Percentiles rank a stretch among this genome's conserved stretches.
phyloP scores from a whole-genome alignment of 768 basidiomycete genomes.

The Russula griseocarnosa region DNA sequence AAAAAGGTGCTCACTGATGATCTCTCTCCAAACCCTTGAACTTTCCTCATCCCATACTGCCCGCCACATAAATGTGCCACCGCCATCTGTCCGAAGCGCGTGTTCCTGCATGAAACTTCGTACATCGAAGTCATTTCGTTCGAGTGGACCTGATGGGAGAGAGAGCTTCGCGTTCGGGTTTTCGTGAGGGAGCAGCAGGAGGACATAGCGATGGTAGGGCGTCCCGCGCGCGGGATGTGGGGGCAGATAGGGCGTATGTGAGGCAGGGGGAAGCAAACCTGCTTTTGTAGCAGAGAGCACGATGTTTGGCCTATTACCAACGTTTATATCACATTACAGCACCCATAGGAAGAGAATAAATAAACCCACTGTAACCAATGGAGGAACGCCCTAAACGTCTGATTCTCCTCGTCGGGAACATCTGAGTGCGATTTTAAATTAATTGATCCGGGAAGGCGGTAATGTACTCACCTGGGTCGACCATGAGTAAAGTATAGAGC shows the following conservation, averaged over 20 bases:
- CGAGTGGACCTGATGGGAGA: conserved; percentile 29
- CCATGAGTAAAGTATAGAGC: conserved; percentile 82
- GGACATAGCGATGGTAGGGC: conserved; percentile 83
- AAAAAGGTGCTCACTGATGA: conserved; percentile 55
- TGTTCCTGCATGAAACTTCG: conserved; percentile 57
- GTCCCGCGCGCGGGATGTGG: conserved; percentile 91
- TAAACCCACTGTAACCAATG: conserved; percentile 76
- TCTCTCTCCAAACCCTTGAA: conserved; percentile 57
- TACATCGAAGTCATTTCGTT: conserved; percentile 61
- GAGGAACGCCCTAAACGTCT: conserved; percentile 65
- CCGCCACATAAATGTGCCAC: conserved; percentile 82
- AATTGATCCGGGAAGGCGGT: conserved; percentile 1
- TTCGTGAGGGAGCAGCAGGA: conserved; percentile 71
- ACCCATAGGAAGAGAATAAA: conserved; percentile 15
- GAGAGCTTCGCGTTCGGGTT: conserved; percentile 34
- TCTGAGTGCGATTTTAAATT: conserved; percentile 43
- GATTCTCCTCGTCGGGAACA: conserved; percentile 67
- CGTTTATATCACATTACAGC: conserved; percentile 23
- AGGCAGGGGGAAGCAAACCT: conserved; percentile 40
- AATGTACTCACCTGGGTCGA: conserved; percentile 67
- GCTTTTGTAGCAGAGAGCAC: conserved; percentile 59
- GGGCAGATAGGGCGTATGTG: conserved; percentile 75
- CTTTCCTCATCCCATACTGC: conserved; percentile 69
- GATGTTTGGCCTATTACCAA: conserved; percentile 65
- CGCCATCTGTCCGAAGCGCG: conserved; percentile 53